Percentiles rank a stretch among this genome's conserved stretches.
These are phyloP conservation scores for Lodderomyces metapsilosis DNA, from an alignment of 1,139 yeast genomes.

Conservation along the genomic window DNA sequence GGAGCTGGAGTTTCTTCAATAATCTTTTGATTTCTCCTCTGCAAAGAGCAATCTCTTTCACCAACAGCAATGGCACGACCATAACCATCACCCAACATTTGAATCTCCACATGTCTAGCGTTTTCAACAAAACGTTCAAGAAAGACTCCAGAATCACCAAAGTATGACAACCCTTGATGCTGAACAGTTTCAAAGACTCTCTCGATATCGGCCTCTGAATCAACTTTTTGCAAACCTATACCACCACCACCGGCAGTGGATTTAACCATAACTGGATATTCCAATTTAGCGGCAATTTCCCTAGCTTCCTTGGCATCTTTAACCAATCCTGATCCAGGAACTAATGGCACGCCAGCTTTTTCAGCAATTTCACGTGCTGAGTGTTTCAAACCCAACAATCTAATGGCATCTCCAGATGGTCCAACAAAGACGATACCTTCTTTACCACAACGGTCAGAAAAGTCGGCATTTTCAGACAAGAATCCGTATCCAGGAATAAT, in stretches of 20 bases:
- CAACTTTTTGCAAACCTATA: constrained; percentile 92
- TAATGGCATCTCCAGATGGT: constrained; percentile 89
- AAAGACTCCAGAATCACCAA: constrained; percentile 94
- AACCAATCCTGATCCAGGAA: constrained; percentile 89
- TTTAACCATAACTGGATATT: constrained; percentile 93
- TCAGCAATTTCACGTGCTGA: constrained; percentile 93
- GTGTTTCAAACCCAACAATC: constrained; percentile 89
- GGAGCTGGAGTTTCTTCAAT: constrained; percentile 99
- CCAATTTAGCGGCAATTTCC: constrained; percentile 71
- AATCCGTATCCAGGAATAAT: constrained; percentile 97
- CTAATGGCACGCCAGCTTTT: constrained; percentile 87
- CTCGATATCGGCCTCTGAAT: constrained; percentile 73
- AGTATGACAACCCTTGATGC: constrained; percentile 89
- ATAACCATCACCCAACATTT: constrained; percentile 91
- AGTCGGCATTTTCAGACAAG: constrained; percentile 93
- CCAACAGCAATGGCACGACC: constrained; percentile 93
- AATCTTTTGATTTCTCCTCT: constrained; percentile 93
- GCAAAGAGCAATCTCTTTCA: constrained; percentile 96
- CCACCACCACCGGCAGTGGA: constrained; percentile 99
- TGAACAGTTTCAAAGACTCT: constrained; percentile 85
- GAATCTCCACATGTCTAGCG: constrained; percentile 95
- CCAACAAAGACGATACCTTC: constrained; percentile 93
- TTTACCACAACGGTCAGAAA: constrained; percentile 78
- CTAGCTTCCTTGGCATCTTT: constrained; percentile 70
- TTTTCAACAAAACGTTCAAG: constrained; percentile 90